Percentiles rank a stretch among this genome's conserved stretches.
These are phyloP conservation scores for Batkoa obscura DNA, from an alignment of 371 early-diverging fungal genomes.

Conservation along the genomic window DNA sequence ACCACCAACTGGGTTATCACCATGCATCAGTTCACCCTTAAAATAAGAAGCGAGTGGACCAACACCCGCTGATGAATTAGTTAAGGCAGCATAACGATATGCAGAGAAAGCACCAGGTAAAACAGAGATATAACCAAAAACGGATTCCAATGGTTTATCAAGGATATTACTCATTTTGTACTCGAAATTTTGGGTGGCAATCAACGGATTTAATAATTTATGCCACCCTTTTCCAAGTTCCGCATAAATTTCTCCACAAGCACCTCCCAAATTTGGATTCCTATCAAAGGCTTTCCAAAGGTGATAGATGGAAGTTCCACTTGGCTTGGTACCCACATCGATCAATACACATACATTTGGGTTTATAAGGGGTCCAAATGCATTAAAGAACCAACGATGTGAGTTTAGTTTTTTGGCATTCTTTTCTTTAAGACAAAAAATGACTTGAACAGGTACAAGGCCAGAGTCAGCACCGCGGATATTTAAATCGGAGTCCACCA, in stretches of 20 bases:
- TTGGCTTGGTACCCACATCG: conserved; percentile 52
- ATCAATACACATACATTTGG: conserved; percentile 58
- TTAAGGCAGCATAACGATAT: conserved; percentile 34
- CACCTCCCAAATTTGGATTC: conserved; percentile 45
- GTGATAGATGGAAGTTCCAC: conserved; percentile 33
- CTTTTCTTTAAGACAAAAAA: conserved; percentile 72
- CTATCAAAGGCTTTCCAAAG: conserved; percentile 49
- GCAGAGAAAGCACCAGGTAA: conserved; percentile 59
- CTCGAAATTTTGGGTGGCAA: conserved; percentile 71
- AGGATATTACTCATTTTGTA: conserved; percentile 69
- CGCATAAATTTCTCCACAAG: conserved; percentile 51
- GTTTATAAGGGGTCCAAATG: conserved; percentile 38
- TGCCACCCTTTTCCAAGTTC: conserved; percentile 27
- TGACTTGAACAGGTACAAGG: conserved; percentile 51
- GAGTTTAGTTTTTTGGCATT: conserved; percentile 79
- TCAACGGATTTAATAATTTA: conserved; percentile 46
- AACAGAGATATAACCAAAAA: conserved; percentile 71
- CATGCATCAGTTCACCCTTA: conserved; percentile 31
- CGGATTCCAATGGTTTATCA: conserved; percentile 62
- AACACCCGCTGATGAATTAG: conserved; percentile 25
- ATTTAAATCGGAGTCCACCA: conserved; percentile 26
- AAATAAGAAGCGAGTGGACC: conserved; percentile 46
- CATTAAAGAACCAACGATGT: conserved; percentile 75
- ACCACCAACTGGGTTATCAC: conserved; percentile 18
- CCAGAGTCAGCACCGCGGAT: conserved; percentile 21